These are phyloP conservation scores for Leptographium wingfieldii DNA, from an alignment of 2,329 filamentous ascomycete genomes.

Conservation along the genomic window DNA sequence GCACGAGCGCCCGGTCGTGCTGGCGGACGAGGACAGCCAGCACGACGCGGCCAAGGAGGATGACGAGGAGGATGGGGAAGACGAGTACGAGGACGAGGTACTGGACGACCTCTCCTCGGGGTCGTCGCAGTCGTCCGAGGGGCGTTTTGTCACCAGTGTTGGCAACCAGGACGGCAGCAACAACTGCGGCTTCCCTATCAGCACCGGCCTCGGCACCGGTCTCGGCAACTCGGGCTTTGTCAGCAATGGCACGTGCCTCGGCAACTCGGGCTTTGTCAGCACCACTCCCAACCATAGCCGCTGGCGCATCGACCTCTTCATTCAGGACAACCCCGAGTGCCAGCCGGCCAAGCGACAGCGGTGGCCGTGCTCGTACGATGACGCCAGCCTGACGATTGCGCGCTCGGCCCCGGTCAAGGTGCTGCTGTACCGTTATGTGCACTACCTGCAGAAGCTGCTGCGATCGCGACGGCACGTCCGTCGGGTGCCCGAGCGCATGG, in stretches of 20 bases:
- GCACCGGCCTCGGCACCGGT: neutral
- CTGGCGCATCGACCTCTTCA: conserved; percentile 24
- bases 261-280: neutral
- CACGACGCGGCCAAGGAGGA: conserved; percentile 20
- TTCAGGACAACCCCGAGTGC: conserved; percentile 19
- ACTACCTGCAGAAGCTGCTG: conserved; percentile 40
- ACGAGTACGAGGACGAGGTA: conserved; percentile 7
- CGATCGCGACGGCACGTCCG: conserved; percentile 12
- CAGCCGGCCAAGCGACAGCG: conserved; percentile 14
- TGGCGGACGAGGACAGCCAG: conserved; percentile 27
- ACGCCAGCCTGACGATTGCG: conserved; percentile 34
- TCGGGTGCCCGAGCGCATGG: conserved; percentile 12
- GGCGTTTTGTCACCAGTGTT: neutral
- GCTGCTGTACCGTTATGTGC: conserved; percentile 42
- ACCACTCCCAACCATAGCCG: conserved; percentile 1
- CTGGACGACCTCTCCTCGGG: neutral
- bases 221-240: neutral
- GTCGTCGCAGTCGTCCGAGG: neutral
- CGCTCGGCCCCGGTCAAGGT: conserved; percentile 46
- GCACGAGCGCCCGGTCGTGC: conserved; percentile 24
- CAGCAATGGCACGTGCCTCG: neutral
- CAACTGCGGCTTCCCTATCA: neutral
- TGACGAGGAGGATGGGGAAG: neutral
- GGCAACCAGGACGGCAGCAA: neutral
- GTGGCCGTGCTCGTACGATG: conserved; percentile 44